Base-by-base conservation (phyloP, 441 rosid species). In the Erodium moschatum region DNA sequence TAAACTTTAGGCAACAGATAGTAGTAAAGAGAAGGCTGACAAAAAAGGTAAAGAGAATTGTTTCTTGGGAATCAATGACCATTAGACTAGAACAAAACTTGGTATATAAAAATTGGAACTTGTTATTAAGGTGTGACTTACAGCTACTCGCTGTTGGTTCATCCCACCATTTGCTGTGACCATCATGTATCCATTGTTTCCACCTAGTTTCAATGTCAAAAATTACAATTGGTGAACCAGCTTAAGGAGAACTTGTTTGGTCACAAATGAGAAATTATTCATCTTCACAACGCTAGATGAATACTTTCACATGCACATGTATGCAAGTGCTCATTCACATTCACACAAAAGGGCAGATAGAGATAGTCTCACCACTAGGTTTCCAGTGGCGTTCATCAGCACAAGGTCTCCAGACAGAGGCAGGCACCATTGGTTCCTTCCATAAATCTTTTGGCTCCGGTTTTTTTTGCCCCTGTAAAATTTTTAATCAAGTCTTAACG, bases 121-220 rank as follows among this genome's bases (percentile, higher is more conserved):
- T 18, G 24, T 21, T 60, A 44, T 66, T 62, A n/a, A 58, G 35
- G 67, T 11, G 77, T 16, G 69, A 73, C 97, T 88, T 85, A 91
- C 99, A 75, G 99, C 97, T 21, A 95, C 99, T 74, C 97, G 80
- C 77, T 92, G 99, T 84, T 95, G 99, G 78, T 88, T 95, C 40
- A 95, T 85, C 20, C 99, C 99, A 65, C 99, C 99, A 84, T 95
- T 95, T 73, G 97, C 97, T 68, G 99, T 92, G 67, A 91, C 76
- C 84, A 86, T 71, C 72, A 95, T 79, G 78, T 89, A 95, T 78
- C 99, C 99, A 67, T 87, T 95, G 64, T 78, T 86, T 60, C 92
- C 96, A 67, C 80, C 99, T 91, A 71, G 18, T 16, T 24, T 27
- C 15, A 44, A 48, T 48, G 15, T 38, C 18, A 54, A 19, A 56